A percentile compares a stretch with the other conserved stretches of the same genome.
Evolutionary conservation across 495 filamentous ascomycete species (phyloP).

Genomic region (Neurospora sp.): DNA sequence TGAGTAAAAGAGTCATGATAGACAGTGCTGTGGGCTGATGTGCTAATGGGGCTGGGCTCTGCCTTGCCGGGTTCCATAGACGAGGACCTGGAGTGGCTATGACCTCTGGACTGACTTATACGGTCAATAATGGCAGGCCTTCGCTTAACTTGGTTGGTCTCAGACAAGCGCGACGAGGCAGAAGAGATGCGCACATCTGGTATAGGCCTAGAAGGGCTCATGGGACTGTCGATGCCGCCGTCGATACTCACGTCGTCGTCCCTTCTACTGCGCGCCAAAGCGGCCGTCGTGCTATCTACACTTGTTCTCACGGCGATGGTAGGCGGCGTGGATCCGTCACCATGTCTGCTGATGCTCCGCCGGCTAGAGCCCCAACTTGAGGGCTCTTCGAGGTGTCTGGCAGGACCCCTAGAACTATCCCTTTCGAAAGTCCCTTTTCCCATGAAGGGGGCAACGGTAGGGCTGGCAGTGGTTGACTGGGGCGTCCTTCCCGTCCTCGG

Average conservation of each 20-base stretch:
- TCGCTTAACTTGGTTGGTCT: constrained; percentile 18
- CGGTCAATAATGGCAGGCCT: constrained; percentile 40
- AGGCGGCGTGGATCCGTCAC: constrained; percentile 17
- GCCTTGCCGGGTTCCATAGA: constrained; percentile 47
- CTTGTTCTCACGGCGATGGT: constrained; percentile 25
- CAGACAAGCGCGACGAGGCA: constrained; percentile 9
- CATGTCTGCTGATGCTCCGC: constrained; percentile 28
- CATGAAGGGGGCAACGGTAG: constrained; percentile 44
- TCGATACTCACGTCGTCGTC: constrained; percentile 33
- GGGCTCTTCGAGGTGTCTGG: constrained; percentile 29
- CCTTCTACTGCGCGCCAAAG: constrained; percentile 23
- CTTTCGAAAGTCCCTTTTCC: constrained; percentile 42
- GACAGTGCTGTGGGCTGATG: constrained; percentile 44
- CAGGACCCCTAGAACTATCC: constrained; percentile 29
- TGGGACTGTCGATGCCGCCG: constrained; percentile 29
- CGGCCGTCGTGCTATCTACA: constrained; percentile 22
- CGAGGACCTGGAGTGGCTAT: constrained; percentile 48
- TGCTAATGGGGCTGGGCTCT: constrained; percentile 41
- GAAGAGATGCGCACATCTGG: constrained; percentile 23
- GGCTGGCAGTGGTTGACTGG: constrained; percentile 8
- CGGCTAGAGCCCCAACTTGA: constrained; percentile 15
- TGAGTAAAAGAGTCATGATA: constrained; percentile 41
- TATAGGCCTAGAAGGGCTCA: constrained; percentile 30
- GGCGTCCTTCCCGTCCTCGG: constrained; percentile 38
- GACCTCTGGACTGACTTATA: constrained; percentile 43